phyloP scores from a whole-genome alignment of 331 rosid genomes.

The Rhamnella rubrinervis region DNA sequence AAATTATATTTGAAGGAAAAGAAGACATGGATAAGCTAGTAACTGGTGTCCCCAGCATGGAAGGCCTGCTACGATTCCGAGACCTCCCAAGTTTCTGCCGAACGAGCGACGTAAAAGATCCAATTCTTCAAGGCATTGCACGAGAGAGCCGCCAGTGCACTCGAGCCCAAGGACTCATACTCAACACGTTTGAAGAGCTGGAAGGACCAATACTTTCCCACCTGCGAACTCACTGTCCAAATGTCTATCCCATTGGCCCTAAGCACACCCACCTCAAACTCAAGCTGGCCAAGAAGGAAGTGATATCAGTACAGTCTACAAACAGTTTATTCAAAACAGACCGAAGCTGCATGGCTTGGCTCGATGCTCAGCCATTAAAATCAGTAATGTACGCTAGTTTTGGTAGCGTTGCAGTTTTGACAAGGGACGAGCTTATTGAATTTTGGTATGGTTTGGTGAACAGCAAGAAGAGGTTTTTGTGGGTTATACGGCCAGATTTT shows the following conservation, averaged over 20 bases:
- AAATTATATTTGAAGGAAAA: neutral
- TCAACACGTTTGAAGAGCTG: slow-evolving; percentile 50
- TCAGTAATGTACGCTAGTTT: no score
- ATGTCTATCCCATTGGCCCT: slow-evolving; percentile 17
- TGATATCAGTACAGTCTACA: neutral
- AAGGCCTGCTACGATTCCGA: slow-evolving; percentile 33
- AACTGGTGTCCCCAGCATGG: slow-evolving; percentile 34
- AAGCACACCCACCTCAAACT: slow-evolving; percentile 15
- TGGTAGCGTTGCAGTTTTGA: neutral
- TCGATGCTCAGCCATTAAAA: slow-evolving; percentile 24
- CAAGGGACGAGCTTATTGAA: slow-evolving; percentile 22
- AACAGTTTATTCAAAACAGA: slow-evolving; percentile 36
- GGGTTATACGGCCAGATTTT: neutral
- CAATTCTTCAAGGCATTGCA: neutral
- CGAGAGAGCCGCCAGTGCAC: neutral
- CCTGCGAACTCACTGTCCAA: slow-evolving; percentile 24
- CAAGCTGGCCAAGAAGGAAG: neutral
- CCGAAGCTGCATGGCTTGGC: slow-evolving; percentile 38
- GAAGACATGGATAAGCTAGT: slow-evolving; percentile 38
- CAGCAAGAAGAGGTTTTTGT: slow-evolving; percentile 26
- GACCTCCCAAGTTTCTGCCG: slow-evolving; percentile 44
- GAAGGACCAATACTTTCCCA: slow-evolving; percentile 38
- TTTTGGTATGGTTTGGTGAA: slow-evolving; percentile 51
- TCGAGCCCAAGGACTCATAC: slow-evolving; percentile 16
- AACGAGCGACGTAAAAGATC: neutral